Conservation (phyloP, 169 alveolate genomes). For the Ophryocystis elektroscirrha region DNA sequence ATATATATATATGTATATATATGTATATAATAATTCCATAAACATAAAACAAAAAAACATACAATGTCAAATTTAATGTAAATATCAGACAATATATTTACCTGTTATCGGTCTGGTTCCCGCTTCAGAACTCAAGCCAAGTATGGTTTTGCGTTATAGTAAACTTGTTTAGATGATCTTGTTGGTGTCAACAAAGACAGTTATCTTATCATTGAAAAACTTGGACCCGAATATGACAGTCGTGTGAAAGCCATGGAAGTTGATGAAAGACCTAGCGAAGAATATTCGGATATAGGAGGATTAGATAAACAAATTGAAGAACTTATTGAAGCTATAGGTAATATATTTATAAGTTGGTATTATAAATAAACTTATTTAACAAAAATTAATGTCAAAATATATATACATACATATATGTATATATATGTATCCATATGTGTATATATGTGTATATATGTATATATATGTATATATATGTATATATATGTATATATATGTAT, state of each 20-base stretch:
- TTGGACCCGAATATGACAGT: constrained; percentile 96
- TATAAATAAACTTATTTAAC: too few species aligned
- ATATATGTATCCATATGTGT: too few species aligned
- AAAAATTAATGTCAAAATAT: too few species aligned
- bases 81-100: constrained; percentile 79
- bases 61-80: too few species aligned
- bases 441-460: too few species aligned
- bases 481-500: too few species aligned
- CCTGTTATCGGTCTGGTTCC: constrained; percentile 94
- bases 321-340: constrained; percentile 81
- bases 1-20: too few species aligned
- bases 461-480: too few species aligned
- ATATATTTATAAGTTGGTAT: background rate
- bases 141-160: constrained; percentile 18
- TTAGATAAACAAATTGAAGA: constrained; percentile 95
- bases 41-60: too few species aligned
- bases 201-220: constrained; percentile 84
- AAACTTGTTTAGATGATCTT: constrained; percentile 62
- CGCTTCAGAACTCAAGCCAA: constrained; percentile 59
- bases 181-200: constrained; percentile 97
- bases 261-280: constrained; percentile 95
- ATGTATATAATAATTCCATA: too few species aligned
- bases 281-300: constrained; percentile 93
- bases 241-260: constrained; percentile 98
- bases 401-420: too few species aligned